These are phyloP conservation scores for Chalciporus pseudorubinellus DNA, from an alignment of 768 basidiomycete species.

Conservation along the genomic window DNA sequence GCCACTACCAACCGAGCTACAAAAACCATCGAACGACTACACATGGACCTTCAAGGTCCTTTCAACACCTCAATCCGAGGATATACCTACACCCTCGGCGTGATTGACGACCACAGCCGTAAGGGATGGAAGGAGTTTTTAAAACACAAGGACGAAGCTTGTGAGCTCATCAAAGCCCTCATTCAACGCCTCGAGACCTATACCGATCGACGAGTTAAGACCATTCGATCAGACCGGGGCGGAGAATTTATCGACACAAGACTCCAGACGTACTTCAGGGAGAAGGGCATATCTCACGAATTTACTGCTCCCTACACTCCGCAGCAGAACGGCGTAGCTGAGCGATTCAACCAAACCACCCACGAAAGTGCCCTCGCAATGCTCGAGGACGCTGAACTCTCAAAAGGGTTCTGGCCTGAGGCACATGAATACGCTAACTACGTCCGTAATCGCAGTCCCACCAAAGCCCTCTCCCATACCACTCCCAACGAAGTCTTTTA, in stretches of 20 bases:
- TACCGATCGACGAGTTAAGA: background rate
- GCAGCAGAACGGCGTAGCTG: conserved; percentile 30
- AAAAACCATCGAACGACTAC: background rate
- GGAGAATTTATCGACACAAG: conserved; percentile 10
- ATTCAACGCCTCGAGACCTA: background rate
- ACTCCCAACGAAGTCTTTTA: conserved; percentile 25
- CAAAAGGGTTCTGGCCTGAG: conserved; percentile 22
- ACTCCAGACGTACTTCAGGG: background rate
- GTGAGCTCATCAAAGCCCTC: background rate
- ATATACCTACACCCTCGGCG: conserved; percentile 1
- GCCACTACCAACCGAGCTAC: background rate
- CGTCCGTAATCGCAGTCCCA: background rate
- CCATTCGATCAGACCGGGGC: conserved; percentile 7
- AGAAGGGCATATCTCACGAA: conserved; percentile 1
- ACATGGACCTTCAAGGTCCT: conserved; percentile 1
- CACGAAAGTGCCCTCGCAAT: conserved; percentile 24
- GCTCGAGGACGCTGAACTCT: conserved; percentile 19
- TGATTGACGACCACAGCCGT: conserved; percentile 6
- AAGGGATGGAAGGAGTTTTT: conserved; percentile 15
- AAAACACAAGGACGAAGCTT: conserved; percentile 1
- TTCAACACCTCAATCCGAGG: conserved; percentile 7
- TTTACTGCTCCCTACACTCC: conserved; percentile 18
- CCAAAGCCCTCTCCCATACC: conserved; percentile 1
- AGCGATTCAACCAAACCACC: conserved; percentile 28
- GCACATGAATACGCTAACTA: conserved; percentile 9